These are phyloP conservation scores for Ogataea polymorpha DNA, from an alignment of 805 yeast species.

Conservation along the genomic window DNA sequence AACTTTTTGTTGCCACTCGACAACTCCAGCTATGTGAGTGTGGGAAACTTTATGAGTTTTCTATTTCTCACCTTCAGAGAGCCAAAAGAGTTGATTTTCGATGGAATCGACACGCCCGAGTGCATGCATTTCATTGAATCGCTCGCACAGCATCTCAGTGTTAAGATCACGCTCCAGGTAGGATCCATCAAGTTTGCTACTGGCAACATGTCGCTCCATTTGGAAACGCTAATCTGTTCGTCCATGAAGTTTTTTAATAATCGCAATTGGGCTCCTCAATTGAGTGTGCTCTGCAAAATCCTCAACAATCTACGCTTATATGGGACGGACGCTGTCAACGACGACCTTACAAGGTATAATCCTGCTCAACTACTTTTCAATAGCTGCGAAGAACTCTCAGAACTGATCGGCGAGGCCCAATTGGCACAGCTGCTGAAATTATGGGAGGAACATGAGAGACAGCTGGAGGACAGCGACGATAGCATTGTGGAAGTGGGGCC, in stretches of 20 bases:
- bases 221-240: slow-evolving; percentile 19
- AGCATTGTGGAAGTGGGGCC: slow-evolving; percentile 5
- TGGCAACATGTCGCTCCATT: slow-evolving; percentile 8
- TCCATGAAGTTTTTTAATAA: slow-evolving; percentile 17
- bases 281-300: slow-evolving; percentile 17
- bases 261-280: slow-evolving; percentile 20
- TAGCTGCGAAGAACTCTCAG: slow-evolving; percentile 10
- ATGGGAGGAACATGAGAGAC: slow-evolving; percentile 19
- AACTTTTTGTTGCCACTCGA: slow-evolving; percentile 21
- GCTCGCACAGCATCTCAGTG: slow-evolving; percentile 6
- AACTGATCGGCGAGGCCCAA: slow-evolving; percentile 13
- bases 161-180: slow-evolving; percentile 10
- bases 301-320: slow-evolving; percentile 13
- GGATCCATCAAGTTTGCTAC: slow-evolving; percentile 14
- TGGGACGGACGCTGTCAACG: slow-evolving; percentile 11
- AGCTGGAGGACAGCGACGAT: slow-evolving; percentile 15
- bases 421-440: slow-evolving; percentile 7
- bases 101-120: slow-evolving; percentile 18
- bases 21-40: slow-evolving; percentile 10
- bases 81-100: slow-evolving; percentile 17
- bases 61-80: slow-evolving; percentile 17
- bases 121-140: slow-evolving; percentile 11
- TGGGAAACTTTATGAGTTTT: slow-evolving; percentile 15
- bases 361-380: slow-evolving; percentile 17
- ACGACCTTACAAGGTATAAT: slow-evolving; percentile 5